A percentile compares a stretch with the other conserved stretches of the same genome.
Conservation (phyloP, 129 eudicot species). For the Artemisia argyi region DNA sequence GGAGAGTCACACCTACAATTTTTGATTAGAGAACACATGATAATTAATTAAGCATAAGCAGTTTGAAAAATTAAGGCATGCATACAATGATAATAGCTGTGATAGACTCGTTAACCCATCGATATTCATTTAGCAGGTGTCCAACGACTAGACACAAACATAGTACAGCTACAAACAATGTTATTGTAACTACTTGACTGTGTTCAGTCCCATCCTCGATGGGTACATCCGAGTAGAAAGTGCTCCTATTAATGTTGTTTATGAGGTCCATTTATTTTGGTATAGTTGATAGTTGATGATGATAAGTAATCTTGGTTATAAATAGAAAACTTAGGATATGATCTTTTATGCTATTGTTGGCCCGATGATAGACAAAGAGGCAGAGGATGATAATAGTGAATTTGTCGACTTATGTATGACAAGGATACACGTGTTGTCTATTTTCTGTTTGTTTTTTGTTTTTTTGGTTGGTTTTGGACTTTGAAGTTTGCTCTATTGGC, state of each 20-base stretch:
- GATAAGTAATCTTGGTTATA: background rate
- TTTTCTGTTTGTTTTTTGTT: background rate
- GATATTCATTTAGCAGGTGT: constrained; percentile 73
- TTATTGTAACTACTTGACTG: constrained; percentile 52
- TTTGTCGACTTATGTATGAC: constrained; percentile 18
- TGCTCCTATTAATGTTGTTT: background rate
- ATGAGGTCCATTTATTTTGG: background rate
- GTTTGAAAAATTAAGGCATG: too few species aligned
- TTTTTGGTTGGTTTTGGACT: background rate
- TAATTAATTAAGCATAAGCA: background rate
- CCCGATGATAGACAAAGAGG: too few species aligned
- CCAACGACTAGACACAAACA: constrained; percentile 72
- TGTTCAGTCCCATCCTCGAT: background rate
- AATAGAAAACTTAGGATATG: too few species aligned
- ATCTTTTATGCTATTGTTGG: too few species aligned
- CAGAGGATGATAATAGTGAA: too few species aligned
- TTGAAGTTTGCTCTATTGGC: constrained; percentile 1
- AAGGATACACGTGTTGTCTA: constrained; percentile 38
- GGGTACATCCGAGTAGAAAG: too few species aligned
- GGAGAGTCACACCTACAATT: too few species aligned
- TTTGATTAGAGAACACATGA: background rate
- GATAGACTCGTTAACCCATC: constrained; percentile 76
- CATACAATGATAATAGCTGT: constrained; percentile 72
- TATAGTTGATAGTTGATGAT: too few species aligned
- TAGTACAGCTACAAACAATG: constrained; percentile 70